Base-by-base conservation (phyloP, 495 filamentous ascomycete genomes). In the Xylaria intraflava region DNA sequence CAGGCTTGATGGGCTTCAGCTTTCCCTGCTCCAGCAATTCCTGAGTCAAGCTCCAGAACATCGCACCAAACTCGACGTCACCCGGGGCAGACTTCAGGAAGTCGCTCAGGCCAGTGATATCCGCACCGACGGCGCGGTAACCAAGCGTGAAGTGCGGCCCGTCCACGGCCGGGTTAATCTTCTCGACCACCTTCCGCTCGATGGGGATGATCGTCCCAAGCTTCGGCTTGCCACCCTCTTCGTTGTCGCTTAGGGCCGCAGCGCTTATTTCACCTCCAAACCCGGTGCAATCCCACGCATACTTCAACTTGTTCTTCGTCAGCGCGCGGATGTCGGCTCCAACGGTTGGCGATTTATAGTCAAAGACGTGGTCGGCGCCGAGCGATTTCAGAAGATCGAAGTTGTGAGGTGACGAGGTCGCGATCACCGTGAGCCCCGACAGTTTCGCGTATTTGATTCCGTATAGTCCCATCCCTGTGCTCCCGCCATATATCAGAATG, bases 401-500 rank as follows among this genome's bases (percentile, higher is more conserved):
- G 58, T 79, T 75, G 51, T 54, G 56, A 0, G 68, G 68, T 20
- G 70, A 72, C 20, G 72, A 59, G 5, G 77, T 78, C 14, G 74
- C 60, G 23, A 73, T 51, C 20, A 78, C 73, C 6, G 56, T 60
- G 43, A 71, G 72, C 1, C 76, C 76, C 6, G 76, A 78, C 17
- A 65, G 61, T 48, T 65, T 68, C 24, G 76, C 70, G 59, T 66
- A 72, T 58, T 79, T 74, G 45, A 79, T 66, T 7, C 68, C 75
- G 24, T 68, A 70, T 19, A 75, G 57, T 14, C 78, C 78, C 0
- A 75, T 76, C 6, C 72, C 71, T 0, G 73, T 75, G 53, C 71
- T 69, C 33, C 76, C 78, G 53, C 77, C 78, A 65, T 78, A 76
- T 55, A 81, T 71, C 17, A 81, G 59, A 29, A 80, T 63, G 0